A percentile compares a stretch with the other conserved stretches of the same genome.
phyloP scores from a whole-genome alignment of 257 asterid genomes.

The Mitragyna speciosa region DNA sequence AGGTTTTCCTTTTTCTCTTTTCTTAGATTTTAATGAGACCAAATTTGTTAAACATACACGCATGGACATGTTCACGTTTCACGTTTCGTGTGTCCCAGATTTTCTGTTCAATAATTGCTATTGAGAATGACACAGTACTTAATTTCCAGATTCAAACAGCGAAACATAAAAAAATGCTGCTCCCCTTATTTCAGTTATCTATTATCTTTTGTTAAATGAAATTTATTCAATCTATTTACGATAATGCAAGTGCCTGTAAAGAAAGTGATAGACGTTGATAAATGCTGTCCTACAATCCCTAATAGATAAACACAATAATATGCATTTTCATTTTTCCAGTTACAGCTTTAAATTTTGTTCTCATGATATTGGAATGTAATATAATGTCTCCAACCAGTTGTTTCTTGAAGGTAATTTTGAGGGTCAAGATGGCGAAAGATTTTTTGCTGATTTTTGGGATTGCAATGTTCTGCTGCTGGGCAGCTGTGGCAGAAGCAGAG shows the following conservation, averaged over 20 bases:
- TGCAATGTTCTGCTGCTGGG: conserved; percentile 33
- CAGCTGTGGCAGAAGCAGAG: conserved; percentile 44
- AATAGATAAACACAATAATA: no score
- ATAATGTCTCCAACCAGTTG: background rate
- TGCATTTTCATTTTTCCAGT: no score
- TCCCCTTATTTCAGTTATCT: background rate
- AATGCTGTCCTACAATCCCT: no score
- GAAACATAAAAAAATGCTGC: background rate
- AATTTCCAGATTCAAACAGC: background rate
- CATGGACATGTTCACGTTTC: background rate
- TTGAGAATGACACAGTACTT: background rate
- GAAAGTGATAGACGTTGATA: no score
- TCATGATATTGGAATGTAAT: background rate
- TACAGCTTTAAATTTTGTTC: background rate
- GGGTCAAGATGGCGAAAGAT: conserved; percentile 39
- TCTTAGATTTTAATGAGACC: background rate
- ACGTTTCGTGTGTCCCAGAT: background rate
- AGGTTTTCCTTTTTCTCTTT: background rate
- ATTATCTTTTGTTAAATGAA: no score
- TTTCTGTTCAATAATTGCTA: background rate
- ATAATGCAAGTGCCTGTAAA: no score
- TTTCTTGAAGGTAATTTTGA: conserved; percentile 21
- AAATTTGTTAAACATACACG: background rate
- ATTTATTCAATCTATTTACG: no score
- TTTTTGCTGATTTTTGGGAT: conserved; percentile 28